A percentile compares a stretch with the other conserved stretches of the same genome.
Evolutionary conservation across 2,329 filamentous ascomycete genomes (phyloP).

Genomic region (Penicillium sp.): DNA sequence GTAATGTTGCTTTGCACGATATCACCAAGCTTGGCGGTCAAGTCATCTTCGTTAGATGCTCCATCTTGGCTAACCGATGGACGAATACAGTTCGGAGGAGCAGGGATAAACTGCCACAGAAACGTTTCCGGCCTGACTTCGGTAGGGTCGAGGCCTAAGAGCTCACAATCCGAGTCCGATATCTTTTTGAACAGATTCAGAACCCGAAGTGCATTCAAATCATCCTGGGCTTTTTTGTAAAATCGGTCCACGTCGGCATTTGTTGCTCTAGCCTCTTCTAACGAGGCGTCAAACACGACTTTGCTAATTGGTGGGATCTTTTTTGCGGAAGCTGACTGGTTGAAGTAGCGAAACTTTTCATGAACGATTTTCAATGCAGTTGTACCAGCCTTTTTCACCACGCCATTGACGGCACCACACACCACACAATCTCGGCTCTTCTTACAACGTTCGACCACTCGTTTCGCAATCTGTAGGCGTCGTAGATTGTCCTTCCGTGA

Average conservation of each 20-base stretch:
- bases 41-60: constrained; percentile 90
- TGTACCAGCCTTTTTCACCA: constrained; percentile 80
- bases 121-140: constrained; percentile 95
- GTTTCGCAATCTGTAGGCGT: constrained; percentile 78
- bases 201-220: constrained; percentile 83
- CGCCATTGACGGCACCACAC: constrained; percentile 79
- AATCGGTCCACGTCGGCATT: constrained; percentile 87
- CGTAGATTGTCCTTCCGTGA: constrained; percentile 83
- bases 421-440: constrained; percentile 80
- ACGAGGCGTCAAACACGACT: constrained; percentile 78
- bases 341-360: constrained; percentile 85
- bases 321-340: constrained; percentile 79
- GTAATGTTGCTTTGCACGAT: constrained; percentile 90
- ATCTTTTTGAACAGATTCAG: constrained; percentile 90
- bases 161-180: constrained; percentile 77
- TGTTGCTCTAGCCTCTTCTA: constrained; percentile 70
- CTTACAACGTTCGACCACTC: constrained; percentile 81
- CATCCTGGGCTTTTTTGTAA: constrained; percentile 86
- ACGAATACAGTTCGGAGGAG: constrained; percentile 88
- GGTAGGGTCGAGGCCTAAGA: constrained; percentile 79
- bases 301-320: constrained; percentile 82
- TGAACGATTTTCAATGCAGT: constrained; percentile 88
- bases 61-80: constrained; percentile 91
- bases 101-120: constrained; percentile 93
- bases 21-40: constrained; percentile 94